A percentile compares a stretch with the other conserved stretches of the same genome.
Evolutionary conservation across 225 moss, liverwort and hornwort species (phyloP).

Genomic region (Rhytidiadelphus loreus): DNA sequence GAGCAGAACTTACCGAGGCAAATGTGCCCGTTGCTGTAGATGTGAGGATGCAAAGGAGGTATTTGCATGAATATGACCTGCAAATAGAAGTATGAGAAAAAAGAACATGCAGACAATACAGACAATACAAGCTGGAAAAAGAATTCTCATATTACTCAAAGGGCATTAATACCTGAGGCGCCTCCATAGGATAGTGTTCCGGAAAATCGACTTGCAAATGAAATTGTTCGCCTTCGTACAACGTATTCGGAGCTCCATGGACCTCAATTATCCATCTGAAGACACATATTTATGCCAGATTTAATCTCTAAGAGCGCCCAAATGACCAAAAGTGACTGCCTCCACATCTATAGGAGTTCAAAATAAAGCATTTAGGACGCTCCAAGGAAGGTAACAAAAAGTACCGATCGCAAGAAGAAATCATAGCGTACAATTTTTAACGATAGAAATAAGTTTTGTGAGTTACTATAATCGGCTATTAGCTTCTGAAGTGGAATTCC

Average conservation of each 20-base stretch:
- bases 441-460: not conserved
- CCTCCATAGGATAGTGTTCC: conserved; percentile 98
- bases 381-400: not conserved
- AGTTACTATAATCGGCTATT: not conserved
- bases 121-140: not conserved
- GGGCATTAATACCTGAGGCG: conserved; percentile 63
- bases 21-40: conserved; percentile 99
- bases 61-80: conserved; percentile 97
- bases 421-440: not conserved
- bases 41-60: conserved; percentile 93
- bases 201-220: conserved; percentile 98
- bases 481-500: not conserved
- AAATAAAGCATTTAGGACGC: not conserved
- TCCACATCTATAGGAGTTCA: not conserved
- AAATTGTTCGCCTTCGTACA: conserved; percentile 86
- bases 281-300: not conserved
- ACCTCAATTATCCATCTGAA: conserved; percentile 99
- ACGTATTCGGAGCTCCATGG: conserved; percentile 76
- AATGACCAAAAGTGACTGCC: not conserved
- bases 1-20: conserved; percentile 62
- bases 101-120: not conserved
- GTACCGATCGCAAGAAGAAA: not conserved
- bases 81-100: not conserved
- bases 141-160: not conserved
- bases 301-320: not conserved